Conservation (phyloP, 129 eudicot species). For the Centaurea solstitialis region DNA sequence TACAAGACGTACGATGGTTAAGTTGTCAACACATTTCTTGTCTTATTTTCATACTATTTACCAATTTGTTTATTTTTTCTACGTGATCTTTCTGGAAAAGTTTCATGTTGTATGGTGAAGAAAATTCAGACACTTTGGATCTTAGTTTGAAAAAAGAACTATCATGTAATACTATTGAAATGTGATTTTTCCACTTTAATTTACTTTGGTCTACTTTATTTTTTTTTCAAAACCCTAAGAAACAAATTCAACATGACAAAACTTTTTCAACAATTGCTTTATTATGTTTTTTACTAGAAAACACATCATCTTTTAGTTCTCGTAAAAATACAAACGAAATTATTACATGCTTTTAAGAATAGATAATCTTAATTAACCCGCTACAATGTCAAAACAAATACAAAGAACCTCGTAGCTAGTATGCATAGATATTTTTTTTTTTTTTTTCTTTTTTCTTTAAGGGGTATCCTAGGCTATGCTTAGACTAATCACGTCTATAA, state of each 20-base stretch:
- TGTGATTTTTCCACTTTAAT: neutral
- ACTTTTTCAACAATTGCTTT: neutral
- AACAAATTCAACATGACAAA: neutral
- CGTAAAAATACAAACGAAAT: no score
- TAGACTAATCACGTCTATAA: no score
- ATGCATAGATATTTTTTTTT: neutral
- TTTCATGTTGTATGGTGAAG: neutral
- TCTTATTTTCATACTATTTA: neutral
- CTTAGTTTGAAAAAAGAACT: neutral
- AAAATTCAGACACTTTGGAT: neutral
- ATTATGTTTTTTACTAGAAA: no score
- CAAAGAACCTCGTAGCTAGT: neutral
- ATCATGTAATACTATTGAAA: neutral
- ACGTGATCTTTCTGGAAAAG: neutral
- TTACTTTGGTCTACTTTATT: neutral
- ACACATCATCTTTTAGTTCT: neutral
- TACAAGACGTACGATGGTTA: conserved; percentile 9
- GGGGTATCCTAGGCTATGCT: no score
- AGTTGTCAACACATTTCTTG: conserved; percentile 4
- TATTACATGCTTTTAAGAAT: neutral
- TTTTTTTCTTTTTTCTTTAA: neutral
- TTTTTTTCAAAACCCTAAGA: neutral
- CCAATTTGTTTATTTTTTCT: neutral
- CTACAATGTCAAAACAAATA: neutral
- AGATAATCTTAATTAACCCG: neutral